Evolutionary conservation across 225 moss, liverwort and hornwort genomes (phyloP), one percentile per base, ranked within the genome.

Genomic region (Pseudoscleropodium purum): DNA sequence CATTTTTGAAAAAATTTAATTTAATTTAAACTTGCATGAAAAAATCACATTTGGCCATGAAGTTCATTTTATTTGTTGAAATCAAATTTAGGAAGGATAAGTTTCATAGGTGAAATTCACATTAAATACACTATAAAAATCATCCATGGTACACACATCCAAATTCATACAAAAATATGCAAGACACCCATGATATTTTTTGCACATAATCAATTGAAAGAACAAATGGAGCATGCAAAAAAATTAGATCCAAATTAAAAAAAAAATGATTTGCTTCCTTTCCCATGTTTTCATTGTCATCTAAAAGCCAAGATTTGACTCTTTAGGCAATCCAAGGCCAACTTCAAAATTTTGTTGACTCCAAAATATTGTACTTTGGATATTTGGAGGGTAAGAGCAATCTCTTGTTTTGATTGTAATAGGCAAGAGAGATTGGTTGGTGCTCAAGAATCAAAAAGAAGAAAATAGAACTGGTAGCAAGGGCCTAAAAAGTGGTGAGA

Each of bases 181-280:
- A 75, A 51, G 49, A 27, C 4, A 19, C 5, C 8, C 4, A 33
- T 7, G 6, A 49, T 10, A 33, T 19, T 49, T 43, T 74, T 75
- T 0, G 4, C 2, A 7, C 4, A 7, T 20, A 2, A 33, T 20
- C 19, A 17, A 4, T 30, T 2, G 27, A 29, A 43, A 27, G 29
- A 17, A 27, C 6, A 29, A 75, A 11, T 31, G 12, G 18, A 11
- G 4, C 7, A 18, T 6, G 10, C 11, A 6, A 2, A 27, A 45
- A 11, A 75, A 75, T 6, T 75, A 18, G 2, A 47, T 75, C 3
- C 47, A 47, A 9, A 47, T 47, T n/a, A n/a, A n/a, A n/a, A 47
- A 2, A 16, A 74, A 74, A 72, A 74, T 45, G 18, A 45, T 30
- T 74, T 75, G 18, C 2, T 29, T 9, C 17, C 2, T 45, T 9